Evolutionary conservation across 1,284 basidiomycete genomes (phyloP), one percentile per base, ranked within the genome.

Genomic region (Sanghuangporus weigelae): DNA sequence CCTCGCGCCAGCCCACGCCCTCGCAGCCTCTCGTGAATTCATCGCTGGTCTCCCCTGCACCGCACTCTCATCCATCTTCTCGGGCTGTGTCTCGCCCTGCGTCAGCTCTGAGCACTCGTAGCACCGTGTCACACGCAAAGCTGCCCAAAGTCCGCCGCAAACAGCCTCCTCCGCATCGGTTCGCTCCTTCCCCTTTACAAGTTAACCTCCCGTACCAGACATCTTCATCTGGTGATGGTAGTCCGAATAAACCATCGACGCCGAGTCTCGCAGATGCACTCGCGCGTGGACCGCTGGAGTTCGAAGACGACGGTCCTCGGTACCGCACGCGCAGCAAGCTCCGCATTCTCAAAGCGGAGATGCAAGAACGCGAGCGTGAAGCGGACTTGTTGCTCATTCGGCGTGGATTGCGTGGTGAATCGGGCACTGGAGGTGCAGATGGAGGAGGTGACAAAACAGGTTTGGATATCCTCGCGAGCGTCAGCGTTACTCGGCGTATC

Each of bases 321-420:
- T 66, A 66, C 55, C 49, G 61, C 26, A 66, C 64, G 26, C 64
- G 64, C 26, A 51, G 56, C 11, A 66, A 63, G 39, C 19, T 50
- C 7, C 58, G 59, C 26, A 57, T 31, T 14, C 44, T 63, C 23
- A 56, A 61, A 42, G 57, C 57, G 6, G 64, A 62, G 21, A 63
- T 63, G n/a, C 57, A 59, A 14, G 61, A 57, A 35, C 56, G 56
- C 7, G 64, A 66, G 44, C 51, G 61, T 14, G 60, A 63, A 16
- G 57, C 40, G 31, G 64, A 66, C 61, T 35, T 66, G 21, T 21
- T 40, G 21, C 51, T 59, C 12, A 66, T 66, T 38, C 58, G 64
- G n/a, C 39, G 57, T 7, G 61, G 56, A 6, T 35, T 59, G 7
- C 57, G 35, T 36, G 49, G 61, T 11, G 57, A 54, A 14, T 16